phyloP scores from a whole-genome alignment of 2,329 filamentous ascomycete species.

The Gnomoniopsis smithogilvyi region DNA sequence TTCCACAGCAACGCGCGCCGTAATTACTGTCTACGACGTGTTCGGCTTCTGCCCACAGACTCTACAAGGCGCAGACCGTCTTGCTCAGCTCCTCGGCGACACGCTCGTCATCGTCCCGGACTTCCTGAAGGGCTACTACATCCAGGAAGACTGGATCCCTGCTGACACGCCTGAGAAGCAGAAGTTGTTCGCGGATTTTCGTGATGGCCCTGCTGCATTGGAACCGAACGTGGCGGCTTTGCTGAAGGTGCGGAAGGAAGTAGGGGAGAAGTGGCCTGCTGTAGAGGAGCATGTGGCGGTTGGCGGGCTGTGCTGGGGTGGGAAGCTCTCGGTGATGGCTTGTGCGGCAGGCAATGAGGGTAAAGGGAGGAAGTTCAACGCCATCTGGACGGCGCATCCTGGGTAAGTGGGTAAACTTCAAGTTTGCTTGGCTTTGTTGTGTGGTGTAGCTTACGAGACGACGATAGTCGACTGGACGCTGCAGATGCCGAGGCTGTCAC shows the following conservation, averaged over 20 bases:
- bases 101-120: slow-evolving; percentile 39
- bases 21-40: slow-evolving; percentile 46
- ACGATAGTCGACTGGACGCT: slow-evolving; percentile 29
- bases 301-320: slow-evolving; percentile 50
- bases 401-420: slow-evolving; percentile 19
- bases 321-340: slow-evolving; percentile 36
- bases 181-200: slow-evolving; percentile 29
- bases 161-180: slow-evolving; percentile 42
- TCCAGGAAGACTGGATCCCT: slow-evolving; percentile 33
- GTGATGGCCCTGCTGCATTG: slow-evolving; percentile 28
- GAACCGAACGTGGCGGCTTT: slow-evolving; percentile 28
- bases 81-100: slow-evolving; percentile 32
- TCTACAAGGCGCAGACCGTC: slow-evolving; percentile 44
- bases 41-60: slow-evolving; percentile 44
- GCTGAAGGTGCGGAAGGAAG: slow-evolving; percentile 28
- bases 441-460: background rate
- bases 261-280: slow-evolving; percentile 29
- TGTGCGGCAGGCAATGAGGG: slow-evolving; percentile 34
- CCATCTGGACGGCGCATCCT: slow-evolving; percentile 31
- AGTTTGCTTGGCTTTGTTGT: background rate
- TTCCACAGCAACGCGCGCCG: slow-evolving; percentile 30
- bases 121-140: slow-evolving; percentile 34
- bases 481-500: slow-evolving; percentile 41
- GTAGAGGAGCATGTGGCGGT: slow-evolving; percentile 39
- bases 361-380: slow-evolving; percentile 32